Evolutionary conservation across 2,329 filamentous ascomycete species (phyloP).

Genomic region (Dryadomyces quercivorus): DNA sequence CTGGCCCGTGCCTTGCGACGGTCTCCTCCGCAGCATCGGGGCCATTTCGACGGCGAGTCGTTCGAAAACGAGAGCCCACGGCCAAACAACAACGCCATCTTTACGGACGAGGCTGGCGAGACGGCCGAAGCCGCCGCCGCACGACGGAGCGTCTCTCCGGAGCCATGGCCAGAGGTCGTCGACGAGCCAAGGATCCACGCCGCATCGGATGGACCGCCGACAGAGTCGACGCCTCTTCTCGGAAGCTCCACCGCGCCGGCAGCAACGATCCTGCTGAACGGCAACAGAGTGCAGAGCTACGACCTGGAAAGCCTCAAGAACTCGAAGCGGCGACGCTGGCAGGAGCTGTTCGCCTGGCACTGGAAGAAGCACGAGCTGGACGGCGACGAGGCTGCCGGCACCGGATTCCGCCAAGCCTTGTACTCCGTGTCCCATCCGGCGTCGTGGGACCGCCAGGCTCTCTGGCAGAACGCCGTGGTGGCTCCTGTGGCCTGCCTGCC

Average conservation of each 20-base stretch:
- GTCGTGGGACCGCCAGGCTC: constrained; percentile 54
- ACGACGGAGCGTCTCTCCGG: background rate
- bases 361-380: background rate
- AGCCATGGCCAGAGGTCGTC: background rate
- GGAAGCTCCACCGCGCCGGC: constrained; percentile 15
- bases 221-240: constrained; percentile 38
- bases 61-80: constrained; percentile 20
- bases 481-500: constrained; percentile 63
- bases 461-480: constrained; percentile 53
- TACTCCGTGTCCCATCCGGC: constrained; percentile 45
- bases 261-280: constrained; percentile 16
- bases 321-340: background rate
- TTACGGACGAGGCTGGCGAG: constrained; percentile 5
- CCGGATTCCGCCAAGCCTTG: constrained; percentile 12
- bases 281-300: constrained; percentile 11
- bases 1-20: constrained; percentile 8
- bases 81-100: constrained; percentile 9
- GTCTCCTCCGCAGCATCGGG: constrained; percentile 7
- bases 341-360: constrained; percentile 3
- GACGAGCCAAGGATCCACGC: background rate
- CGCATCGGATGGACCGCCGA: constrained; percentile 3
- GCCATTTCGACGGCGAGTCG: constrained; percentile 39
- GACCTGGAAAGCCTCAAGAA: constrained; percentile 41
- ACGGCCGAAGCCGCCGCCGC: too few species aligned
- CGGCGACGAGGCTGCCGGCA: background rate